Evolutionary conservation across 108 stramenopile genomes (phyloP), one percentile per base, ranked within the genome.

Genomic region (Licmophora abbreviata): DNA sequence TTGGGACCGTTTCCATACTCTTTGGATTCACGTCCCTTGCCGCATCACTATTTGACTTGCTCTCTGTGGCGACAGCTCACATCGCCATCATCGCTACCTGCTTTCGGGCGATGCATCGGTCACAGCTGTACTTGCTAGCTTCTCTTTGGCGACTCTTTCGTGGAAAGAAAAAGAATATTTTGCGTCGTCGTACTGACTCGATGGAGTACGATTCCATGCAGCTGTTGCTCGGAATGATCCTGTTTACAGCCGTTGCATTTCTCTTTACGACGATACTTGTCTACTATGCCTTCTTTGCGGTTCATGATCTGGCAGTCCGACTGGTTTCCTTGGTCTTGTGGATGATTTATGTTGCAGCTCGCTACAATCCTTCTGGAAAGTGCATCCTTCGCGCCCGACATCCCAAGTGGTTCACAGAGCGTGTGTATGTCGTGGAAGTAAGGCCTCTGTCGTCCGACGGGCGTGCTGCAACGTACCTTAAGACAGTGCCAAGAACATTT

Each of bases 111-210:
- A 46, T 78, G 9, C 72, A 61, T 36, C 71, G 45, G 51, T 47
- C 50, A 12, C 75, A 82, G 33, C 33, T 81, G 32, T 83, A 68
- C 23, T 48, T 88, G 20, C 51, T 92, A 36, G 54, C 61, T 12
- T 76, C 90, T 18, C 63, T 89, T 8, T 90, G 84, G 82, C 77
- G 78, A 26, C 54, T 95, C 22, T 93, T 95, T 61, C 69, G 88
- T n/a, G 94, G 92, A n/a, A 86, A 80, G 58, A 95, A 95, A 58
- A 56, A 63, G 20, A 95, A 95, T 58, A 41, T 85, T 11, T 36
- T 95, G 29, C 77, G 94, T 8, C 64, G 65, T 25, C 79, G 94
- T 35, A 82, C 83, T 5, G 94, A 95, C 54, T 66, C 85, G 12
- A 77, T 84, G 71, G 42, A 85, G 37, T 93, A 90, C 51, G 92